Base-by-base conservation (phyloP, 1,284 basidiomycete species). In the Cutaneotrichosporon arboriforme region DNA sequence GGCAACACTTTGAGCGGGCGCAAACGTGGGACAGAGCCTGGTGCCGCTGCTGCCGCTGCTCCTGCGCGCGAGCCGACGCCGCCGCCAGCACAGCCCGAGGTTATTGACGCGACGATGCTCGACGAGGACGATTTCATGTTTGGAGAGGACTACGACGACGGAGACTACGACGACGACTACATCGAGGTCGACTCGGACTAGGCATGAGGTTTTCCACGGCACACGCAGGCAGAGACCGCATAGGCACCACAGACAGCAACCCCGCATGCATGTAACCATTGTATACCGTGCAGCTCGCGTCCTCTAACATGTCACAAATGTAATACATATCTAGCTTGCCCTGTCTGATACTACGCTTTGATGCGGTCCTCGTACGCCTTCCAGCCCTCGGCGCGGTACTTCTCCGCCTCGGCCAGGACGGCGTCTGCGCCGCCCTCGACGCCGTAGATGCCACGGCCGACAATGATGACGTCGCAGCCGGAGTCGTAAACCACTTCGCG, bases 391-490 rank as follows among this genome's bases (percentile, higher is more conserved):
- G 78, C 75, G 68, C 82, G 83, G 73, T 98, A 98, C 66, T 85
- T 80, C 72, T 88, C 83, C 5, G 90, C 90, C 69, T 91, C 87
- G 40, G 77, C 77, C 60, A 78, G 78, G 38, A 87, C 84, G 52
- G 80, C 77, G 26, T 80, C 78, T 40, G 84, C 81, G 18, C 81
- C 78, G 8, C 82, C 79, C 39, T 81, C 77, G 31, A 71, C 61
- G 15, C 90, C 90, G 73, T 97, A 96, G 48, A 99, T 87, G 0
- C 94, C 96, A 53, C 96, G 79, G 14, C 96, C 96, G 36, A 99
- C 96, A 60, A 99, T 98, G 69, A 98, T 98, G 23, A 98, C 83
- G 77, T 99, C 96, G 72, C 90, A 91, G n/a, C 91, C 93, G 41
- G 82, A 84, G 46, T 88, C 83, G 35, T 82, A 72, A 15, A 99